These are phyloP conservation scores for Sclerospora graminicola DNA, from an alignment of 352 stramenopile genomes.

Conservation along the genomic window DNA sequence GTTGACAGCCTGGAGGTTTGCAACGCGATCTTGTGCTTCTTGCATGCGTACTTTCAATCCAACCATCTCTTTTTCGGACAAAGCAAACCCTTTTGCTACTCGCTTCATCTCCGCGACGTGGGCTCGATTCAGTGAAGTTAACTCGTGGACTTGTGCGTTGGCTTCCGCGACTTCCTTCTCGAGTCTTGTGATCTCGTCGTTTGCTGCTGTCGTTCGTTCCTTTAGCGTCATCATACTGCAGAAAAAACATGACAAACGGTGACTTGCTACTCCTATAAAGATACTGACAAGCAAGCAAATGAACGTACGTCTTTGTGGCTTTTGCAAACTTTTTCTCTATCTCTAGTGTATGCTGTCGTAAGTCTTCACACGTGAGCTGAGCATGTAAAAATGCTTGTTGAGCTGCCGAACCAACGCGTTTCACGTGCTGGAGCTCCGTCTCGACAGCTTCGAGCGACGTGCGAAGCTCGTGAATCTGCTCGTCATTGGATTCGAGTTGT, in stretches of 20 bases:
- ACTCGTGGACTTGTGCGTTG: conserved; percentile 58
- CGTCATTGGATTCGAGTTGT: conserved; percentile 49
- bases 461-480: conserved; percentile 58
- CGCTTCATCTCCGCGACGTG: conserved; percentile 53
- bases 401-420: conserved; percentile 63
- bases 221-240: conserved; percentile 45
- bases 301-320: conserved; percentile 50
- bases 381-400: conserved; percentile 72
- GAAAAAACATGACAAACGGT: not conserved
- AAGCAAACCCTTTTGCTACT: conserved; percentile 42
- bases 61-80: conserved; percentile 40
- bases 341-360: conserved; percentile 53
- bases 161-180: too few relatives aligned
- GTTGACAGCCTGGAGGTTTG: conserved; percentile 30
- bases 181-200: too few relatives aligned
- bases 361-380: conserved; percentile 55
- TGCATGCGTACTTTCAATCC: too few relatives aligned
- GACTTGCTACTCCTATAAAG: not conserved
- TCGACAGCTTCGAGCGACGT: conserved; percentile 62
- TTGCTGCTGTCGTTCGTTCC: conserved; percentile 31
- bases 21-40: too few relatives aligned
- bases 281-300: too few relatives aligned
- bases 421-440: conserved; percentile 66
- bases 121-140: conserved; percentile 66
- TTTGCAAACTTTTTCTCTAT: conserved; percentile 73